These are phyloP conservation scores for Colletotrichum siamense DNA, from an alignment of 2,329 filamentous ascomycete species.

Conservation along the genomic window DNA sequence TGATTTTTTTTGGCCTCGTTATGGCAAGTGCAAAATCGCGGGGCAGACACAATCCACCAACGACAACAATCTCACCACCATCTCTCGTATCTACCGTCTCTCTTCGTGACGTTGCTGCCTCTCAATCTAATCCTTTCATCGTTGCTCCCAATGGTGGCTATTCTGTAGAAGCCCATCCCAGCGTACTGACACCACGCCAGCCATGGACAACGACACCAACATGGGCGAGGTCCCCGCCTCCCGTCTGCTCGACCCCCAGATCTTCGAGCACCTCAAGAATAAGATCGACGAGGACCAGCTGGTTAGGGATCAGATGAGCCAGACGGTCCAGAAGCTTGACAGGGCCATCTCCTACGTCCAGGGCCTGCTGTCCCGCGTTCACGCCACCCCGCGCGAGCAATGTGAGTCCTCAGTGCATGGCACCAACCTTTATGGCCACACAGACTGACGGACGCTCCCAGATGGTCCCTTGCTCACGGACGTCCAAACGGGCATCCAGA, in stretches of 20 bases:
- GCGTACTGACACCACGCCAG: neutral
- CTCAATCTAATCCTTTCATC: neutral
- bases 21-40: neutral
- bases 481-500: conserved; percentile 73
- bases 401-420: conserved; percentile 40
- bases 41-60: neutral
- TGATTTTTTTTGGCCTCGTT: neutral
- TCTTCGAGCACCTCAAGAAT: conserved; percentile 86
- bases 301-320: conserved; percentile 82
- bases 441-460: conserved; percentile 75
- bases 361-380: conserved; percentile 84
- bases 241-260: conserved; percentile 70
- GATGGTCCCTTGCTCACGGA: conserved; percentile 73
- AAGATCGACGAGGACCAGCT: conserved; percentile 88
- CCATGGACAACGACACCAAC: conserved; percentile 24
- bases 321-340: conserved; percentile 82
- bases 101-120: neutral
- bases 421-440: neutral
- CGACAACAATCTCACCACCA: neutral
- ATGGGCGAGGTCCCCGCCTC: conserved; percentile 25
- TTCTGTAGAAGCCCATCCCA: neutral
- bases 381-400: conserved; percentile 77
- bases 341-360: conserved; percentile 83
- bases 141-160: neutral
- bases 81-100: neutral